phyloP scores from a whole-genome alignment of 208 protist genomes.

The Lotmaria passim region DNA sequence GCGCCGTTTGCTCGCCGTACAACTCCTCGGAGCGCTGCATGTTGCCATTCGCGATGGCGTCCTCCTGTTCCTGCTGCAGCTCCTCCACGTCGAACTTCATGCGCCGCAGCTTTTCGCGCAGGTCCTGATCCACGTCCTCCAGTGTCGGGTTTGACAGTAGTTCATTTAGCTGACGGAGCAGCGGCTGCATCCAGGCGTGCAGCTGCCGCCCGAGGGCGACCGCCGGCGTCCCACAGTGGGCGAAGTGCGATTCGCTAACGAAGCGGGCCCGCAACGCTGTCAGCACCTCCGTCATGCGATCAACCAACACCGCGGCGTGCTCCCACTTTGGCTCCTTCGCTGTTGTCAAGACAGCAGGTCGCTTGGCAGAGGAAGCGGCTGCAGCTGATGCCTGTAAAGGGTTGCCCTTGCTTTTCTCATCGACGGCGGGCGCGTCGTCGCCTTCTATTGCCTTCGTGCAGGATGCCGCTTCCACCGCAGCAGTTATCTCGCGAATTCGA shows the following conservation, averaged over 20 bases:
- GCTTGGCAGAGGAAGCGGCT: background rate
- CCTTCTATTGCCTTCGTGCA: background rate
- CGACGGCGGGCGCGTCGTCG: background rate
- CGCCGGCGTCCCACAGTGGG: conserved; percentile 23
- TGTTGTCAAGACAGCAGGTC: background rate
- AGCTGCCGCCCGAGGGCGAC: conserved; percentile 33
- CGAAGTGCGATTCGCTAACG: conserved; percentile 30
- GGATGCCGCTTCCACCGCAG: background rate
- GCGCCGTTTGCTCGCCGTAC: conserved; percentile 77
- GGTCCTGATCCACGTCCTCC: conserved; percentile 46
- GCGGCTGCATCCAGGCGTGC: conserved; percentile 45
- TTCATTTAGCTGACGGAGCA: conserved; percentile 57
- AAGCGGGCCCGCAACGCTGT: conserved; percentile 28
- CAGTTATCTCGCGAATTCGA: background rate
- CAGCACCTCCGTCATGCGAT: conserved; percentile 40
- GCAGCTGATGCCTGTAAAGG: background rate
- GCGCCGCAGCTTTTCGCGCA: conserved; percentile 69
- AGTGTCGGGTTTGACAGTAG: conserved; percentile 42
- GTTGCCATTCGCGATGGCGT: conserved; percentile 79
- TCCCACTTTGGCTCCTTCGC: conserved; percentile 15
- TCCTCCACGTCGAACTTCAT: conserved; percentile 77
- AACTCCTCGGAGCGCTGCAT: conserved; percentile 82
- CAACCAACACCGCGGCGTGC: conserved; percentile 29
- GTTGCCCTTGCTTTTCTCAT: background rate
- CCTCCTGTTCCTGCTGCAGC: conserved; percentile 73